A percentile compares a stretch with the other conserved stretches of the same genome.
These are phyloP conservation scores for Pelagomonas calceolata DNA, from an alignment of 108 stramenopile genomes.

Conservation along the genomic window DNA sequence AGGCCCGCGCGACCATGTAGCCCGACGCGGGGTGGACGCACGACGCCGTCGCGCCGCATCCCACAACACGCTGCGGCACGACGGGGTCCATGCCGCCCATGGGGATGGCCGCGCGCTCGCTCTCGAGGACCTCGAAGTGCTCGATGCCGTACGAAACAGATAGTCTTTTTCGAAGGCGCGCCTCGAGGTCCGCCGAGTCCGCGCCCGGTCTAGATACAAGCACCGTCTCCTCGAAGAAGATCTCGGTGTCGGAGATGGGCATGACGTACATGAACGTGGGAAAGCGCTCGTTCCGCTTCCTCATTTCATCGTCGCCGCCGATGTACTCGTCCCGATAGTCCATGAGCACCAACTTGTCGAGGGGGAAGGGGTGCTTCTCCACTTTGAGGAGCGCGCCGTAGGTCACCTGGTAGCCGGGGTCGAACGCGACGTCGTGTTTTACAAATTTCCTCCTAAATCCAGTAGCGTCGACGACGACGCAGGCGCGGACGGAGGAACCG, in stretches of 20 bases:
- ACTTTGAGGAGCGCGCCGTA: constrained; percentile 14
- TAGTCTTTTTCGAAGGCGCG: constrained; percentile 7
- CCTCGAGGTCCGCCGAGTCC: constrained; percentile 8
- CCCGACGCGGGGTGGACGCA: constrained; percentile 17
- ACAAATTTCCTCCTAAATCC: constrained; percentile 12
- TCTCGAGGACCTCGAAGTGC: constrained; percentile 3
- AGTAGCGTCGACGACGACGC: constrained; percentile 15
- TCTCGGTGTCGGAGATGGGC: constrained; percentile 4
- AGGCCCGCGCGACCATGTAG: constrained; percentile 20
- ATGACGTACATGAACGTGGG: constrained; percentile 21
- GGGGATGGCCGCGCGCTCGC: constrained; percentile 22
- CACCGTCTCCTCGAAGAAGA: constrained; percentile 21
- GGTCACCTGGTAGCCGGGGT: constrained; percentile 17
- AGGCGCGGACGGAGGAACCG: neutral
- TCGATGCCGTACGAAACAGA: constrained; percentile 5
- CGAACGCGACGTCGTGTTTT: constrained; percentile 6
- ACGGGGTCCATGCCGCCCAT: constrained; percentile 18
- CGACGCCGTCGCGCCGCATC: constrained; percentile 16
- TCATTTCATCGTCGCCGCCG: neutral
- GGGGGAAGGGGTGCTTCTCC: neutral
- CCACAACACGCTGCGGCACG: constrained; percentile 14
- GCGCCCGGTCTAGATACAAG: constrained; percentile 7
- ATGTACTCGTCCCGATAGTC: constrained; percentile 15
- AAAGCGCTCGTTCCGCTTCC: constrained; percentile 10
- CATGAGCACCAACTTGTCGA: constrained; percentile 12